phyloP scores from a whole-genome alignment of 345 rosid genomes.

The Eucalyptus cloeziana region DNA sequence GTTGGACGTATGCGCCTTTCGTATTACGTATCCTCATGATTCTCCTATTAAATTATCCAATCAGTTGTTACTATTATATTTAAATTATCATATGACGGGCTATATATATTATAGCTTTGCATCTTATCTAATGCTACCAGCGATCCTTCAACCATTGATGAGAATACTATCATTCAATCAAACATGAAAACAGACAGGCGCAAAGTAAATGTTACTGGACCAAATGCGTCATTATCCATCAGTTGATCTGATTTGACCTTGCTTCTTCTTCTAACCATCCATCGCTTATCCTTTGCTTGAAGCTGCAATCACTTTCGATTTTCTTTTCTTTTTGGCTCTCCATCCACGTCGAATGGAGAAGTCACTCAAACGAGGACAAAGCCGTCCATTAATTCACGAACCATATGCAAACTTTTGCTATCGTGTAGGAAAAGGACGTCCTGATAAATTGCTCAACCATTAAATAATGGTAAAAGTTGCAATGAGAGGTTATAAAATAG shows the following conservation, averaged over 20 bases:
- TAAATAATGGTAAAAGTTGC: neutral
- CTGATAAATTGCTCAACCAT: neutral
- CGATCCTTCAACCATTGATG: neutral
- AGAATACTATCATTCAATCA: neutral
- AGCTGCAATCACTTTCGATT: neutral
- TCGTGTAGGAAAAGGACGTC: neutral
- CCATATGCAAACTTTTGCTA: neutral
- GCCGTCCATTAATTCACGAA: neutral
- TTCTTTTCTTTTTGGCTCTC: neutral
- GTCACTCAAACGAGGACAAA: neutral
- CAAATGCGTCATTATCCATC: neutral
- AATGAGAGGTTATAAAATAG: neutral
- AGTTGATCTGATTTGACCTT: neutral
- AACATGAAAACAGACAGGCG: neutral
- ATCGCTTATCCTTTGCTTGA: neutral
- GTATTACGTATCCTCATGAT: neutral
- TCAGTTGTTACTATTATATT: neutral
- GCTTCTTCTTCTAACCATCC: neutral
- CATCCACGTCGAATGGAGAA: neutral
- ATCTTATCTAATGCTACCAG: too few relatives aligned
- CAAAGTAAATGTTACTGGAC: neutral
- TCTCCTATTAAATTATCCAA: neutral
- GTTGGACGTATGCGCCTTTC: neutral
- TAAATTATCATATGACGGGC: too few relatives aligned
- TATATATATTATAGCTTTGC: too few relatives aligned